Percentiles rank a stretch among this genome's conserved stretches.
phyloP scores from a whole-genome alignment of 352 stramenopile genomes.

The Saprolegnia diclina region DNA sequence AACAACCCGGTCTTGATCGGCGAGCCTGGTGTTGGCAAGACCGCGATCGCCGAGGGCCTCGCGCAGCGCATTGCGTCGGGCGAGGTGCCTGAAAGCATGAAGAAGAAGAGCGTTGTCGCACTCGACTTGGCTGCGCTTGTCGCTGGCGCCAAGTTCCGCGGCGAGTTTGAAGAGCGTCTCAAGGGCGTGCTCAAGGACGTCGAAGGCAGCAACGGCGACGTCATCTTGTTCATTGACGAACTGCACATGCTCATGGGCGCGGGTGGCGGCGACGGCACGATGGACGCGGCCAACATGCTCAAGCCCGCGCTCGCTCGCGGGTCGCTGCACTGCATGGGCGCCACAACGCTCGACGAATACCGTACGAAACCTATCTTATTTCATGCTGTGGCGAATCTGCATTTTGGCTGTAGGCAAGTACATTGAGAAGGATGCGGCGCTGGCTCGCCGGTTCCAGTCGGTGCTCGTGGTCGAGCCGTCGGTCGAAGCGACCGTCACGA shows the following conservation, averaged over 20 bases:
- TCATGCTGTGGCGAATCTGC: not conserved
- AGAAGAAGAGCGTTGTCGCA: slow-evolving; percentile 90
- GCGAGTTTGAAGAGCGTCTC: slow-evolving; percentile 96
- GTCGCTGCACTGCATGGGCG: slow-evolving; percentile 88
- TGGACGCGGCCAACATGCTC: slow-evolving; percentile 92
- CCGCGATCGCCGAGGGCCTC: slow-evolving; percentile 92
- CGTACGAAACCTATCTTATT: slow-evolving; percentile 36
- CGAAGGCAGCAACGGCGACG: slow-evolving; percentile 89
- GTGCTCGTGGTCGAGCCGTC: slow-evolving; percentile 92
- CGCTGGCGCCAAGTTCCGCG: slow-evolving; percentile 92
- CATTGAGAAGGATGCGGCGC: slow-evolving; percentile 96
- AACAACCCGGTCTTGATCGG: slow-evolving; percentile 98
- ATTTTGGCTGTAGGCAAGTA: slow-evolving; percentile 54
- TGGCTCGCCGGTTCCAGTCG: slow-evolving; percentile 96
- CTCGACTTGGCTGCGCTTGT: slow-evolving; percentile 95
- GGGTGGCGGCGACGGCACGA: slow-evolving; percentile 80
- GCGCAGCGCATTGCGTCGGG: slow-evolving; percentile 92
- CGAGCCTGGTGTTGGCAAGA: slow-evolving; percentile 96
- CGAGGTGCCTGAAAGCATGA: slow-evolving; percentile 93
- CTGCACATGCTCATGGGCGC: slow-evolving; percentile 91
- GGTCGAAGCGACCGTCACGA: slow-evolving; percentile 94
- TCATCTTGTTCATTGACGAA: slow-evolving; percentile 97
- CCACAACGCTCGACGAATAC: slow-evolving; percentile 94
- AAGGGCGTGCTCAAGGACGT: slow-evolving; percentile 95
- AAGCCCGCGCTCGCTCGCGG: slow-evolving; percentile 92